Percentiles rank a stretch among this genome's conserved stretches.
Evolutionary conservation across 192 early-diverging fungal genomes (phyloP).

Genomic region (Nowakowskiella sp.): DNA sequence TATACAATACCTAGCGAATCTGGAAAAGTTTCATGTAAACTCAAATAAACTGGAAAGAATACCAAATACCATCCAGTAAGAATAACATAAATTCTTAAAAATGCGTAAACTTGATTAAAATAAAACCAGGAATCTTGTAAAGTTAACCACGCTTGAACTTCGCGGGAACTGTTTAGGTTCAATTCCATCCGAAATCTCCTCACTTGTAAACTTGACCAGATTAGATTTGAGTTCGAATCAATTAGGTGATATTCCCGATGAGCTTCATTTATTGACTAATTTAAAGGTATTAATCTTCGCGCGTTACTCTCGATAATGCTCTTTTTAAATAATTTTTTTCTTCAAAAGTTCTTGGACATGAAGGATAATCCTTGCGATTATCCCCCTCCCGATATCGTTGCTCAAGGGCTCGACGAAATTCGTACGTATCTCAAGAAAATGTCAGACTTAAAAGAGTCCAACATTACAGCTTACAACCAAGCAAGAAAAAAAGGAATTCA

Average conservation of each 20-base stretch:
- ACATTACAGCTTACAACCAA: too few relatives aligned
- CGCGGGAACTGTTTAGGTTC: slow-evolving; percentile 24
- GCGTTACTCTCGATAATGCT: not conserved
- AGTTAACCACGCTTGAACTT: slow-evolving; percentile 29
- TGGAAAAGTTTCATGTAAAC: slow-evolving; percentile 31
- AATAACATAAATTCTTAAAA: not conserved
- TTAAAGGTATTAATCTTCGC: slow-evolving; percentile 15
- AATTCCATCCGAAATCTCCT: slow-evolving; percentile 26
- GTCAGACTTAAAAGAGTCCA: too few relatives aligned
- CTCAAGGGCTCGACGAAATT: slow-evolving; percentile 16
- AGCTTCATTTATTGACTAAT: slow-evolving; percentile 16
- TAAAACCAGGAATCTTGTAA: slow-evolving; percentile 13
- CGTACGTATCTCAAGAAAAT: slow-evolving; percentile 14
- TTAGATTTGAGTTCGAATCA: slow-evolving; percentile 31
- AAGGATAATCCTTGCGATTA: slow-evolving; percentile 36
- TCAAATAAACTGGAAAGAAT: slow-evolving; percentile 37
- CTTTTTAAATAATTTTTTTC: not conserved
- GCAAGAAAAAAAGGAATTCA: too few relatives aligned
- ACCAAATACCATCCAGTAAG: slow-evolving; percentile 33
- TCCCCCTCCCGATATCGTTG: slow-evolving; percentile 31
- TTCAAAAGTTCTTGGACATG: slow-evolving; percentile 24
- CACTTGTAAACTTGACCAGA: slow-evolving; percentile 15
- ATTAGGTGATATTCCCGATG: slow-evolving; percentile 29
- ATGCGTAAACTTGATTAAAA: not conserved
- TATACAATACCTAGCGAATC: slow-evolving; percentile 27